Percentiles rank a stretch among this genome's conserved stretches.
These are phyloP conservation scores for Phytophthora constricta DNA, from an alignment of 352 stramenopile genomes.

Conservation along the genomic window DNA sequence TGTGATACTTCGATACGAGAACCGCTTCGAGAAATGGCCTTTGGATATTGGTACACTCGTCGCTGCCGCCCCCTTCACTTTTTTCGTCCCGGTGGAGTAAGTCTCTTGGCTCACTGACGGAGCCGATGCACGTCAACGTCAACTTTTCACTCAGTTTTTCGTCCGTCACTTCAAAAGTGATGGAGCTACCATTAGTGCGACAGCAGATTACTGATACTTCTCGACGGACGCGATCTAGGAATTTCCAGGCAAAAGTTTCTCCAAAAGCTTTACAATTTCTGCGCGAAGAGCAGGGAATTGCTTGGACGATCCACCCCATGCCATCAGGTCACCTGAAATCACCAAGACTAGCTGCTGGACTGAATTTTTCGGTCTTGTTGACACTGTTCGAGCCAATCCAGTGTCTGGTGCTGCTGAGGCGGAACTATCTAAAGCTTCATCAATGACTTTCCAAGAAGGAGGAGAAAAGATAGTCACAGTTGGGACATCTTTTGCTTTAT, in stretches of 20 bases:
- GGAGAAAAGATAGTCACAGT: conserved; percentile 53
- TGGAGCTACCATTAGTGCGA: conserved; percentile 41
- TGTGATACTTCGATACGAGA: conserved; percentile 57
- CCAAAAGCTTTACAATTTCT: conserved; percentile 60
- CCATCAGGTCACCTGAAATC: conserved; percentile 56
- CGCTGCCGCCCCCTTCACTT: conserved; percentile 14
- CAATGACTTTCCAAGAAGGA: conserved; percentile 66
- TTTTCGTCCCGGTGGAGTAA: conserved; percentile 34
- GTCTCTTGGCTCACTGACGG: conserved; percentile 53
- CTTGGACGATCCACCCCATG: conserved; percentile 39
- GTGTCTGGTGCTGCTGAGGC: neutral
- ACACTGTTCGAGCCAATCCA: neutral
- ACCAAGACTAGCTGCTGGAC: conserved; percentile 67
- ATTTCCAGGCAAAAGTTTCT: conserved; percentile 81
- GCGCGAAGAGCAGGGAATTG: conserved; percentile 42
- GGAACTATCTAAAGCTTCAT: conserved; percentile 53
- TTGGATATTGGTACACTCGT: conserved; percentile 35
- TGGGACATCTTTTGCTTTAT: conserved; percentile 12
- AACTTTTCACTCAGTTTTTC: conserved; percentile 65
- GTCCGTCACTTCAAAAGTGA: conserved; percentile 62
- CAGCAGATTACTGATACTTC: conserved; percentile 53
- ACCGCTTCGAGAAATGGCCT: conserved; percentile 78
- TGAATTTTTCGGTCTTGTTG: conserved; percentile 27
- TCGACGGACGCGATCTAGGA: conserved; percentile 34
- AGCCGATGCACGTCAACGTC: conserved; percentile 55